These are phyloP conservation scores for Stenogyne calaminthoides DNA, from an alignment of 305 asterid genomes.

Conservation along the genomic window DNA sequence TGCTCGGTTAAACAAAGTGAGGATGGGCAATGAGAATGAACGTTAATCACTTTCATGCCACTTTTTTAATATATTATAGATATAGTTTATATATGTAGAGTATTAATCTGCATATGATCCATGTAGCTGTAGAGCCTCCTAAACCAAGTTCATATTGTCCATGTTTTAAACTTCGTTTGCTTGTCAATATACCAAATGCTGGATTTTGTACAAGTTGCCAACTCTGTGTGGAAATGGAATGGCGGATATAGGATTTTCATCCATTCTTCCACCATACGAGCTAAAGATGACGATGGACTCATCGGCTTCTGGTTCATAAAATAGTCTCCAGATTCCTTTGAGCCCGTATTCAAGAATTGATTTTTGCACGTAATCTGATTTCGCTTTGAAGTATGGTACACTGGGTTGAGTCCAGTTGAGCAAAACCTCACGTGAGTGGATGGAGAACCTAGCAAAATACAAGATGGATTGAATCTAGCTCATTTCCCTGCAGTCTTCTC, in stretches of 20 bases:
- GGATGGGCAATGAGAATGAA: too few species aligned
- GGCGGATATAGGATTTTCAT: slow-evolving; percentile 2
- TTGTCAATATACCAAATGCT: slow-evolving; percentile 24
- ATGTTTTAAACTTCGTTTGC: background rate
- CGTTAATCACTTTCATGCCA: too few species aligned
- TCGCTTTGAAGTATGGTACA: slow-evolving; percentile 26
- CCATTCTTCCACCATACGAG: too few species aligned
- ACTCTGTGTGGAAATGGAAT: slow-evolving; percentile 31
- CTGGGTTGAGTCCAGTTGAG: background rate
- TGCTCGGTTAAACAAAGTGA: too few species aligned
- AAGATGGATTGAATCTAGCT: slow-evolving; percentile 32
- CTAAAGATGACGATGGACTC: too few species aligned
- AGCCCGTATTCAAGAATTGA: slow-evolving; percentile 15
- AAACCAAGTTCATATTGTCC: slow-evolving; percentile 26
- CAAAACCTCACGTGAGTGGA: slow-evolving; percentile 1
- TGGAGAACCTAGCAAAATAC: slow-evolving; percentile 14
- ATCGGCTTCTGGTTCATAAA: slow-evolving; percentile 17
- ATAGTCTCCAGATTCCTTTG: slow-evolving; percentile 23
- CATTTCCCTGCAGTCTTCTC: slow-evolving; percentile 33
- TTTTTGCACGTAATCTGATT: slow-evolving; percentile 25
- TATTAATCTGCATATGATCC: too few species aligned
- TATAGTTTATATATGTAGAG: too few species aligned
- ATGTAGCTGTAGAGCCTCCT: slow-evolving; percentile 33
- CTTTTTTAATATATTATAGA: too few species aligned
- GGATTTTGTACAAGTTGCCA: slow-evolving; percentile 34